Conservation (phyloP, 2,329 filamentous ascomycete species). For the Daldinia eschscholtzii region DNA sequence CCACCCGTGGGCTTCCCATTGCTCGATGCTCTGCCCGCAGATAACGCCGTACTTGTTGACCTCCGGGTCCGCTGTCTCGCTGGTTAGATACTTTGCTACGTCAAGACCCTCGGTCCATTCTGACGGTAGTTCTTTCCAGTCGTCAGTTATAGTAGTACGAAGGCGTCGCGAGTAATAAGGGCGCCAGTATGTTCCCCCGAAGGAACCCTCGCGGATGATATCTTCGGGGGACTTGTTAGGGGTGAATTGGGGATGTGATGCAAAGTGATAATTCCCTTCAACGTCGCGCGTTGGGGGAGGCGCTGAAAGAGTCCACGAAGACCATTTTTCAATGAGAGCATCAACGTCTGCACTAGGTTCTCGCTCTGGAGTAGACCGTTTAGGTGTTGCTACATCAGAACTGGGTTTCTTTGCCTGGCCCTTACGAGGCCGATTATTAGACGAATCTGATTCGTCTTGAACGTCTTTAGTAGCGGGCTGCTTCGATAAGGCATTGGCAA, state of each 20-base stretch:
- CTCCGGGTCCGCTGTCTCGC: slow-evolving; percentile 58
- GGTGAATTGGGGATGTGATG: slow-evolving; percentile 58
- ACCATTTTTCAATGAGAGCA: slow-evolving; percentile 56
- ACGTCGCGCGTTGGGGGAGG: slow-evolving; percentile 57
- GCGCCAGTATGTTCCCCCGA: slow-evolving; percentile 66
- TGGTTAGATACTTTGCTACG: slow-evolving; percentile 56
- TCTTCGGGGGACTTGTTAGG: slow-evolving; percentile 67
- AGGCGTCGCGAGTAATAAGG: slow-evolving; percentile 60
- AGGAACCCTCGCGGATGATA: slow-evolving; percentile 65
- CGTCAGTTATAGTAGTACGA: slow-evolving; percentile 57
- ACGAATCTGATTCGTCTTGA: slow-evolving; percentile 14
- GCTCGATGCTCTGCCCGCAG: slow-evolving; percentile 66
- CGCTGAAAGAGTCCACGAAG: slow-evolving; percentile 58
- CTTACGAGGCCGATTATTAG: slow-evolving; percentile 13
- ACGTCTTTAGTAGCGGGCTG: slow-evolving; percentile 56
- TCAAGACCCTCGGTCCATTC: slow-evolving; percentile 60
- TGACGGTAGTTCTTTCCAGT: slow-evolving; percentile 61
- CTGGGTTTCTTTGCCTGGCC: slow-evolving; percentile 1
- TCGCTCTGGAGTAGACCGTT: slow-evolving; percentile 3
- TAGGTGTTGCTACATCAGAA: not conserved
- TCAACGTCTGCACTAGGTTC: slow-evolving; percentile 36
- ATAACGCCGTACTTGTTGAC: slow-evolving; percentile 66
- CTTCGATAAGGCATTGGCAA: slow-evolving; percentile 56
- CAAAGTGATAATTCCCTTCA: slow-evolving; percentile 61
- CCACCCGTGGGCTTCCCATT: slow-evolving; percentile 68